A percentile compares a stretch with the other conserved stretches of the same genome.
These are phyloP conservation scores for Hortaea werneckii DNA, from an alignment of 2,329 filamentous ascomycete species.

Conservation along the genomic window DNA sequence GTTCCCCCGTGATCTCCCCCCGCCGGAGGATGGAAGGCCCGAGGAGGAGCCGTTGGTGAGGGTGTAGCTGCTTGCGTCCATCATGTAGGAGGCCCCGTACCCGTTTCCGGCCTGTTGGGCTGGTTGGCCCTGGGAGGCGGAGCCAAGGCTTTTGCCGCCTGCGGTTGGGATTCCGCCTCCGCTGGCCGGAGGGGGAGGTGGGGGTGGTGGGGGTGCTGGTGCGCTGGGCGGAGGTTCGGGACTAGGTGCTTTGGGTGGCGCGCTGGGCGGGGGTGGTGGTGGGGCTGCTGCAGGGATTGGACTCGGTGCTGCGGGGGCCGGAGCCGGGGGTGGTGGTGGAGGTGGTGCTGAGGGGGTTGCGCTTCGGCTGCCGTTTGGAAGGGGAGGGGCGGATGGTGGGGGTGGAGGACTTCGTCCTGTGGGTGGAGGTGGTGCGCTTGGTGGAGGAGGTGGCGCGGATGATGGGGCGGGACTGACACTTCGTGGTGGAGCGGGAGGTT, in stretches of 20 bases:
- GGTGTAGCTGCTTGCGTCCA: slow-evolving; percentile 14
- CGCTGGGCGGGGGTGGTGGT: slow-evolving; percentile 18
- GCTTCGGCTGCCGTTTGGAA: slow-evolving; percentile 31
- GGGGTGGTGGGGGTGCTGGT: slow-evolving; percentile 3
- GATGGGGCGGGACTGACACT: slow-evolving; percentile 58
- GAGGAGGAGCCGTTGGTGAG: slow-evolving; percentile 25
- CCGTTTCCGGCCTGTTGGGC: not conserved
- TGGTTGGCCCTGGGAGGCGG: slow-evolving; percentile 1
- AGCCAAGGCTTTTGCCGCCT: slow-evolving; percentile 14
- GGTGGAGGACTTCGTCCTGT: slow-evolving; percentile 1
- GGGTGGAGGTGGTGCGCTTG: slow-evolving; percentile 26
- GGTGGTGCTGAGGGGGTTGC: slow-evolving; percentile 25
- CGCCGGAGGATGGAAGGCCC: not conserved
- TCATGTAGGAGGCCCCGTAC: not conserved
- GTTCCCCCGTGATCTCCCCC: not conserved
- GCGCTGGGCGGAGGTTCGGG: no score
- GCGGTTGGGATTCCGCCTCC: slow-evolving; percentile 19
- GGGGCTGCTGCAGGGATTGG: slow-evolving; percentile 22
- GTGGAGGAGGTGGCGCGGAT: slow-evolving; percentile 32
- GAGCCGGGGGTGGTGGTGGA: slow-evolving; percentile 34
- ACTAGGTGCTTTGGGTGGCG: no score
- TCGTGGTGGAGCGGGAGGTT: slow-evolving; percentile 25
- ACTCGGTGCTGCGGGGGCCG: slow-evolving; percentile 19
- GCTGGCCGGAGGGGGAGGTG: slow-evolving; percentile 1
- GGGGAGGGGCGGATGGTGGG: slow-evolving; percentile 18